Evolutionary conservation across 2,329 filamentous ascomycete genomes (phyloP), one percentile per base, ranked within the genome.

Genomic region (Ophiosphaerella korrae): DNA sequence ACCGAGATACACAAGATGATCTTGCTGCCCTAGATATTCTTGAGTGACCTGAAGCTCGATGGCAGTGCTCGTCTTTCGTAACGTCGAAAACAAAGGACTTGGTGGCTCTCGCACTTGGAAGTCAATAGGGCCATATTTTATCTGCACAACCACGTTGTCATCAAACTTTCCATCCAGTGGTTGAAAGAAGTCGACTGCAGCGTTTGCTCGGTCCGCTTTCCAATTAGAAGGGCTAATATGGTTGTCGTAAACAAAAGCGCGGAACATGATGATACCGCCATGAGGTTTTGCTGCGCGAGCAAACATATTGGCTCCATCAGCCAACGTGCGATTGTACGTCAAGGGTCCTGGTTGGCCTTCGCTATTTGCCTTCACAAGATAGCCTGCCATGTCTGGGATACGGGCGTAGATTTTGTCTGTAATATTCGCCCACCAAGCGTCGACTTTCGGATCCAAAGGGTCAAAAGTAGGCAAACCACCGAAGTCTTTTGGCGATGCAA

Each of bases 201-300:
- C 87, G 47, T 88, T 89, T 1, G 87, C 88, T 2, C 88, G 82
- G 66, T 90, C 88, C 1, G 80, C 81, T 43, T 80, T 83, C 85
- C 86, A 89, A 66, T 86, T 78, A 0, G 76, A 74, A 62, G 85
- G 77, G 54, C 83, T 79, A 53, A 86, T 68, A 7, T 76, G 72
- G 37, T 80, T 74, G 61, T 89, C 80, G 66, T 90, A 89, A 1
- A 90, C 86, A 58, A 90, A 90, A 1, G 87, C 87, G 1, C 88
- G 82, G 74, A 87, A 90, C 82, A 90, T 84, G 45, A 89, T 77
- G 29, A 87, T 94, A 70, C 92, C 92, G 72, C 94, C 94, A 42
- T 97, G 96, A 76, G 91, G 90, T 48, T 95, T 96, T 75, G 88
- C 90, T 59, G 90, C 90, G 60, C 85, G 97, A 71, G 87, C 87